Evolutionary conservation across 805 yeast genomes (phyloP).

Genomic region (Wickerhamomyces canadensis): DNA sequence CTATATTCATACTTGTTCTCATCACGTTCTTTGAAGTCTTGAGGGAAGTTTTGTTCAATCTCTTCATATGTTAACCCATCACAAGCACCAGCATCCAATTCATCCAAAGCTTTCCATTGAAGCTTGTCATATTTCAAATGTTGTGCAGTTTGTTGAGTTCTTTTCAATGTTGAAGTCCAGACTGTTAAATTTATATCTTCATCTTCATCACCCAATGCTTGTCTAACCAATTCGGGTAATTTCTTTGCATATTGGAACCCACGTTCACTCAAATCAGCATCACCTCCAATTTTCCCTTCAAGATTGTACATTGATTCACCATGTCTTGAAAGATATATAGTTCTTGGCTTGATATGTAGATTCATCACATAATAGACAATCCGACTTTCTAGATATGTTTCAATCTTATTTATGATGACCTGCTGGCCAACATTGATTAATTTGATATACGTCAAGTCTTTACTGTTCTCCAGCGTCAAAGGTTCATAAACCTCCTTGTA

Average conservation of each 20-base stretch:
- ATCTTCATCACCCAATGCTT: slow-evolving; percentile 33
- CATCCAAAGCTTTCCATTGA: slow-evolving; percentile 96
- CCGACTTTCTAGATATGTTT: slow-evolving; percentile 83
- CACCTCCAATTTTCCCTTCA: slow-evolving; percentile 95
- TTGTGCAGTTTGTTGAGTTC: slow-evolving; percentile 92
- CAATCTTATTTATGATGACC: slow-evolving; percentile 81
- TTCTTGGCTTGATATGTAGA: slow-evolving; percentile 85
- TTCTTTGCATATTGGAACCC: slow-evolving; percentile 80
- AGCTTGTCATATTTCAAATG: slow-evolving; percentile 74
- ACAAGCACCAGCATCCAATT: slow-evolving; percentile 95
- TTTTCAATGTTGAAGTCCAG: slow-evolving; percentile 88
- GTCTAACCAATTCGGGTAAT: slow-evolving; percentile 68
- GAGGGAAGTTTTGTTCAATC: slow-evolving; percentile 79
- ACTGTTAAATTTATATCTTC: slow-evolving; percentile 68
- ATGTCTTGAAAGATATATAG: slow-evolving; percentile 91
- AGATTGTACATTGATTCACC: slow-evolving; percentile 92
- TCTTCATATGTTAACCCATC: slow-evolving; percentile 97
- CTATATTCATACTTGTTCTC: slow-evolving; percentile 94
- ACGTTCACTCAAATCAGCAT: slow-evolving; percentile 76
- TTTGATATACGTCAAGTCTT: slow-evolving; percentile 76
- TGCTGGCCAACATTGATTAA: slow-evolving; percentile 84
- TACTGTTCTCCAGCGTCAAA: slow-evolving; percentile 50
- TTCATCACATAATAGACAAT: slow-evolving; percentile 96
- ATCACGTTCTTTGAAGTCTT: slow-evolving; percentile 93
- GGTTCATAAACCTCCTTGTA: slow-evolving; percentile 78